Conservation (phyloP, 148 eudicot genomes). For the Heliosperma pusillum region DNA sequence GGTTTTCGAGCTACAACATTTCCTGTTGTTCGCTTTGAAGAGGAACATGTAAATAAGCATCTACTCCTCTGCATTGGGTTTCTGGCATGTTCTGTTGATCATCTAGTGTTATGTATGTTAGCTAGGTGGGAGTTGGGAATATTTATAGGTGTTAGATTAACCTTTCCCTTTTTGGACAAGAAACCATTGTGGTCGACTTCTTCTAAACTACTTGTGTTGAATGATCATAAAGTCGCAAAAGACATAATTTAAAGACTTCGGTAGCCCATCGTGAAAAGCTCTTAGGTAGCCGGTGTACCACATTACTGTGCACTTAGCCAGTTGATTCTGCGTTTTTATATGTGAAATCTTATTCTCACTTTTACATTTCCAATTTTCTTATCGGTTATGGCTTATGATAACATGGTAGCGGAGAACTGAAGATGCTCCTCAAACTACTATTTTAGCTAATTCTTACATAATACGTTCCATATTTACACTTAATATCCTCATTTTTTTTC, state of each 20-base stretch:
- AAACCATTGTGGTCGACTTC: conserved; percentile 24
- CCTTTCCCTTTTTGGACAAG: conserved; percentile 29
- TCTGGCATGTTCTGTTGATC: conserved; percentile 32
- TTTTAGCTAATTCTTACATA: conserved; percentile 10
- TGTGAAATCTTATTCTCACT: not conserved
- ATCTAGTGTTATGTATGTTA: conserved; percentile 32
- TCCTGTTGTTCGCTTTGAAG: conserved; percentile 16
- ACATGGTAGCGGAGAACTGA: not conserved
- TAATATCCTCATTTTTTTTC: too few relatives aligned
- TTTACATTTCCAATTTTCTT: not conserved
- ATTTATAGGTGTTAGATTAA: conserved; percentile 27
- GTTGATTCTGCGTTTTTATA: not conserved
- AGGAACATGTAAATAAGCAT: conserved; percentile 27
- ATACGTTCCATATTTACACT: conserved; percentile 11
- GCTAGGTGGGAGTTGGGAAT: conserved; percentile 36
- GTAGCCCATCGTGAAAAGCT: conserved; percentile 23
- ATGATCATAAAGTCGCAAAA: conserved; percentile 30
- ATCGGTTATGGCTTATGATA: not conserved
- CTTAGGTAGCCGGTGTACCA: not conserved
- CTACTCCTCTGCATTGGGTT: conserved; percentile 22
- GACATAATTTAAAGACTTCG: conserved; percentile 21
- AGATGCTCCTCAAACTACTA: conserved; percentile 13
- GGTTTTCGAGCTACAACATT: conserved; percentile 9
- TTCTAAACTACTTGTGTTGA: conserved; percentile 27
- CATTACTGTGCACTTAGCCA: not conserved